A percentile compares a stretch with the other conserved stretches of the same genome.
phyloP scores from a whole-genome alignment of 2,329 filamentous ascomycete genomes.

The Fusarium albidum region DNA sequence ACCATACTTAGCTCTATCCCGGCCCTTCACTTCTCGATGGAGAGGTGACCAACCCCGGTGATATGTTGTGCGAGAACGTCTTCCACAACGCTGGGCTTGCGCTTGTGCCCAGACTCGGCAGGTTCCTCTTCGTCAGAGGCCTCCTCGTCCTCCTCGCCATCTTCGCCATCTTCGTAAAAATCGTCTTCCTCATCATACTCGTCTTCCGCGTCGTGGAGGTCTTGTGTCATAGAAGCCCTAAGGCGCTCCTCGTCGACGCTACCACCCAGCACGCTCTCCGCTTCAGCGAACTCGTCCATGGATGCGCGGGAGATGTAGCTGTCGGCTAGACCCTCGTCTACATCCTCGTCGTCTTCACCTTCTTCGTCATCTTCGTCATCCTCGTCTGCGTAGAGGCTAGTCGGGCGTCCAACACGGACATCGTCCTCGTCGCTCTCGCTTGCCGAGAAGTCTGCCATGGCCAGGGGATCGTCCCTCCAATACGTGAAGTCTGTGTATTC shows the following conservation, averaged over 20 bases:
- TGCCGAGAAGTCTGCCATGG: constrained; percentile 87
- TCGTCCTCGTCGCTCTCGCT: constrained; percentile 71
- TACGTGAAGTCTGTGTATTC: constrained; percentile 98
- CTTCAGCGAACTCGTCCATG: constrained; percentile 50
- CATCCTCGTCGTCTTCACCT: constrained; percentile 52
- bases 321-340: constrained; percentile 48
- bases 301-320: constrained; percentile 43
- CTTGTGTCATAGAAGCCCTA: constrained; percentile 49
- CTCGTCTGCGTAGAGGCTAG: constrained; percentile 53
- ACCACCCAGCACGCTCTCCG: constrained; percentile 53
- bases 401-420: constrained; percentile 62
- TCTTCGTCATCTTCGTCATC: constrained; percentile 53
- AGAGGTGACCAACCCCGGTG: constrained; percentile 65
- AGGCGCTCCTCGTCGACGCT: constrained; percentile 55
- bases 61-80: constrained; percentile 66
- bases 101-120: constrained; percentile 8
- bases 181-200: constrained; percentile 53
- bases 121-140: not conserved
- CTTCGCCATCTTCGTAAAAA: constrained; percentile 39
- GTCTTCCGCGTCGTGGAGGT: constrained; percentile 51
- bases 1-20: constrained; percentile 43
- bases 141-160: constrained; percentile 33
- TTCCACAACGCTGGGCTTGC: constrained; percentile 43
- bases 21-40: constrained; percentile 51
- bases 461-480: constrained; percentile 86